A percentile compares a stretch with the other conserved stretches of the same genome.
These are phyloP conservation scores for Saccharomycopsis microspora DNA, from an alignment of 805 yeast genomes.

Conservation along the genomic window DNA sequence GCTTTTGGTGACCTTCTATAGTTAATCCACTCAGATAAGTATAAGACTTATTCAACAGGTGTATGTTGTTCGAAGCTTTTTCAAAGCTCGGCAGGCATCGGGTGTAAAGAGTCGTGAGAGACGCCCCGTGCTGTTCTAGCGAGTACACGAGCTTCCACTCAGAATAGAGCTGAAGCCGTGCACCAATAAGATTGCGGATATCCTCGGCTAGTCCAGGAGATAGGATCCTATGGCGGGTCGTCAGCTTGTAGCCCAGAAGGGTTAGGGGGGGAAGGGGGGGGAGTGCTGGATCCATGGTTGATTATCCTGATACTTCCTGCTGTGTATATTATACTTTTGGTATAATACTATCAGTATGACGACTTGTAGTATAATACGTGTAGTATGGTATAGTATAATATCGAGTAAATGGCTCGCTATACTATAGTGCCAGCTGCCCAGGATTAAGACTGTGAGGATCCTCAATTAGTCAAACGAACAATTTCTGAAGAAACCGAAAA, in stretches of 20 bases:
- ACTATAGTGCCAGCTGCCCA: too few species aligned
- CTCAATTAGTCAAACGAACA: too few species aligned
- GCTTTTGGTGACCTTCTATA: constrained; percentile 21
- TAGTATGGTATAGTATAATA: too few species aligned
- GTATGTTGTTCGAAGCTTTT: constrained; percentile 18
- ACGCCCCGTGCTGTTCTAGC: constrained; percentile 88
- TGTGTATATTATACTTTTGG: too few species aligned
- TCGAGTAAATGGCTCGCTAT: too few species aligned
- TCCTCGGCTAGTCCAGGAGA: constrained; percentile 60
- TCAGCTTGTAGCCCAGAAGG: constrained; percentile 47
- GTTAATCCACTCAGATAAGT: not conserved
- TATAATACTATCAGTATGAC: too few species aligned
- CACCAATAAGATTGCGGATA: constrained; percentile 61
- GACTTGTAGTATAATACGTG: too few species aligned
- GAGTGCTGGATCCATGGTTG: not conserved
- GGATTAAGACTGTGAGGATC: too few species aligned
- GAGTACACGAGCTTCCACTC: constrained; percentile 74
- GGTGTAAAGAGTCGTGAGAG: constrained; percentile 66
- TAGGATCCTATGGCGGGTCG: constrained; percentile 50
- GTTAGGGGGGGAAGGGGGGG: constrained; percentile 42
- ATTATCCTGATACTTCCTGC: too few species aligned
- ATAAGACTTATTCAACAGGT: constrained; percentile 19
- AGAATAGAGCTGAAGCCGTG: constrained; percentile 65
- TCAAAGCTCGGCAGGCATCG: constrained; percentile 35
- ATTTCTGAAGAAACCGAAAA: too few species aligned